These are phyloP conservation scores for Glarea lozoyensis DNA, from an alignment of 495 filamentous ascomycete genomes.

Conservation along the genomic window DNA sequence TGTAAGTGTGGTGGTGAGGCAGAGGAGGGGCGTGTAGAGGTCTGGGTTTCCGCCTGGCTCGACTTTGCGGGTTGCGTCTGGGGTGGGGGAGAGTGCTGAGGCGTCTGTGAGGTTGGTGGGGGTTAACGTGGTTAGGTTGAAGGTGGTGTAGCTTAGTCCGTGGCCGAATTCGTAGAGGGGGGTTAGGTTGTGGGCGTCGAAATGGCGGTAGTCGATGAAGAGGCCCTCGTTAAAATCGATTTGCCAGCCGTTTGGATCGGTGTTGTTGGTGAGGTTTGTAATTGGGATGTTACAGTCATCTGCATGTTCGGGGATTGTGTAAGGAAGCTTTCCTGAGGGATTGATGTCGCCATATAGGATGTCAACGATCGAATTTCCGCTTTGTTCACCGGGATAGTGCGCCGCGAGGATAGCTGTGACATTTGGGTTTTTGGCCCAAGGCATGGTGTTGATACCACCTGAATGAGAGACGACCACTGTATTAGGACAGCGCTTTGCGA, in stretches of 20 bases:
- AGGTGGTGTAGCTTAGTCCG: constrained; percentile 61
- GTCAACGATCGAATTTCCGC: constrained; percentile 76
- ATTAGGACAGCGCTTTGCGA: constrained; percentile 70
- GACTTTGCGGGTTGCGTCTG: not conserved
- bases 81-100: constrained; percentile 24
- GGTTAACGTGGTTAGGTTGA: constrained; percentile 49
- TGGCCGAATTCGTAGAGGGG: constrained; percentile 65
- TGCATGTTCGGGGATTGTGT: constrained; percentile 56
- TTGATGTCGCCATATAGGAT: constrained; percentile 87
- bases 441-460: constrained; percentile 63
- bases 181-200: constrained; percentile 52
- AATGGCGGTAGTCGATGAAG: constrained; percentile 46
- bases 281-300: constrained; percentile 15
- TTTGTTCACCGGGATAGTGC: constrained; percentile 82
- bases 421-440: constrained; percentile 64
- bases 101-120: constrained; percentile 37
- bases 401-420: constrained; percentile 75
- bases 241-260: constrained; percentile 29
- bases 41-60: constrained; percentile 62
- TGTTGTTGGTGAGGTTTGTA: constrained; percentile 26
- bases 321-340: constrained; percentile 77
- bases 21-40: constrained; percentile 60
- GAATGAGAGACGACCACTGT: constrained; percentile 91
- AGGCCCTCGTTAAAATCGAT: constrained; percentile 12
- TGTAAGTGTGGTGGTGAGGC: constrained; percentile 64